phyloP scores from a whole-genome alignment of 2,329 filamentous ascomycete genomes.

The Boeremia lycopersici region DNA sequence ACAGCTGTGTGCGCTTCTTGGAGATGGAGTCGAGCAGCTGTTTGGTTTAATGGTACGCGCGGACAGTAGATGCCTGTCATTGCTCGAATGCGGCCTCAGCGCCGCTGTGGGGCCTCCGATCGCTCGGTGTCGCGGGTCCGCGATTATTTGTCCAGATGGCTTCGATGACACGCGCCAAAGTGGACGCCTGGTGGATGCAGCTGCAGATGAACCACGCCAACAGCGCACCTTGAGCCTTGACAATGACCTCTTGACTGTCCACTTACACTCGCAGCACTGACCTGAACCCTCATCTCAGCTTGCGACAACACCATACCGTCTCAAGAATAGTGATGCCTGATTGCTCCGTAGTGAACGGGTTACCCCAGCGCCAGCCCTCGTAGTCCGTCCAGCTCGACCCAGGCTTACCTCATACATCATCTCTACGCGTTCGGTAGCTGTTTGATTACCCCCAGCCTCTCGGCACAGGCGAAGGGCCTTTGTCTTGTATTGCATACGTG shows the following conservation, averaged over 20 bases:
- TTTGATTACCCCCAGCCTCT: not conserved
- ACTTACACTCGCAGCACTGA: slow-evolving; percentile 12
- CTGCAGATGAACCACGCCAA: slow-evolving; percentile 24
- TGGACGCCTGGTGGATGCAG: slow-evolving; percentile 27
- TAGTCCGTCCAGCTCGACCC: not conserved
- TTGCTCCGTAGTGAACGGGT: slow-evolving; percentile 5
- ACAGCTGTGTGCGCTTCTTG: not conserved
- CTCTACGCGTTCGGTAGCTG: not conserved
- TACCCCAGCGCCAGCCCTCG: not conserved
- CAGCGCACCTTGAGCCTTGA: slow-evolving; percentile 19
- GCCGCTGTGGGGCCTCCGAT: no score
- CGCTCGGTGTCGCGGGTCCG: slow-evolving; percentile 19
- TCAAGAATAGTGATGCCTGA: slow-evolving; percentile 17
- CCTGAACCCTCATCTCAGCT: not conserved
- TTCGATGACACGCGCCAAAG: slow-evolving; percentile 27
- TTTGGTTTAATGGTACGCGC: not conserved
- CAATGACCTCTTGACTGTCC: slow-evolving; percentile 1
- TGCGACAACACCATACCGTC: not conserved
- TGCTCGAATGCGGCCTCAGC: slow-evolving; percentile 11
- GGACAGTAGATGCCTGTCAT: slow-evolving; percentile 12
- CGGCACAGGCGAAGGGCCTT: not conserved
- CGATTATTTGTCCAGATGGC: slow-evolving; percentile 36
- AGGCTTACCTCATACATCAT: slow-evolving; percentile 1
- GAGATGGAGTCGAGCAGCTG: not conserved
- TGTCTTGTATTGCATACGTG: slow-evolving; percentile 13